Evolutionary conservation across 2,329 filamentous ascomycete species (phyloP).

Genomic region (Bretziella fagacearum): DNA sequence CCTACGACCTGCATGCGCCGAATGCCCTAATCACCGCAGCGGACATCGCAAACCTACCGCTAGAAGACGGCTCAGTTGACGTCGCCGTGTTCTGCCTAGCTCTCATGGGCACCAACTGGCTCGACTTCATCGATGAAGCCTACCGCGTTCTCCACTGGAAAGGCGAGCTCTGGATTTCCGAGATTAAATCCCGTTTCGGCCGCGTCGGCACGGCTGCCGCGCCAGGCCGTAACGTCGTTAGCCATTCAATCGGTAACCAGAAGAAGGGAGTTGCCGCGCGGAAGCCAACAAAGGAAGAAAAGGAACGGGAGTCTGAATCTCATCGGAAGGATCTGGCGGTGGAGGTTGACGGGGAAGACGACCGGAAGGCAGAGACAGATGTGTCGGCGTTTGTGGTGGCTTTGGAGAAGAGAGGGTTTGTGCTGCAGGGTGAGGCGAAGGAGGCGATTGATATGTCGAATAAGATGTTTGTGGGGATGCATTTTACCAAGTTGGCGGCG

Average conservation of each 20-base stretch:
- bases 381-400: constrained; percentile 76
- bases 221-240: constrained; percentile 28
- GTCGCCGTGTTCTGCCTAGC: constrained; percentile 90
- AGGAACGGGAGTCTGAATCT: constrained; percentile 29
- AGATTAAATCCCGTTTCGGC: constrained; percentile 81
- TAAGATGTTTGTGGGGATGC: constrained; percentile 98
- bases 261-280: constrained; percentile 34
- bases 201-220: constrained; percentile 26
- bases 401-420: constrained; percentile 62
- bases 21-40: constrained; percentile 65
- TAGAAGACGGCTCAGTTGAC: constrained; percentile 59
- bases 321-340: constrained; percentile 45
- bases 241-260: constrained; percentile 56
- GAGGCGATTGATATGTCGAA: constrained; percentile 64
- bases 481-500: constrained; percentile 69
- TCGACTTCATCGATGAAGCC: constrained; percentile 89
- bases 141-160: constrained; percentile 83
- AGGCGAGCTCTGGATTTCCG: constrained; percentile 90
- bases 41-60: constrained; percentile 71
- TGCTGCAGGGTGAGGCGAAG: constrained; percentile 48
- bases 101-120: constrained; percentile 98
- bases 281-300: constrained; percentile 23
- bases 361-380: constrained; percentile 58
- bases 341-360: constrained; percentile 51
- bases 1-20: constrained; percentile 72